Base-by-base conservation (phyloP, 257 asterid species). In the Haberlea rhodopensis region DNA sequence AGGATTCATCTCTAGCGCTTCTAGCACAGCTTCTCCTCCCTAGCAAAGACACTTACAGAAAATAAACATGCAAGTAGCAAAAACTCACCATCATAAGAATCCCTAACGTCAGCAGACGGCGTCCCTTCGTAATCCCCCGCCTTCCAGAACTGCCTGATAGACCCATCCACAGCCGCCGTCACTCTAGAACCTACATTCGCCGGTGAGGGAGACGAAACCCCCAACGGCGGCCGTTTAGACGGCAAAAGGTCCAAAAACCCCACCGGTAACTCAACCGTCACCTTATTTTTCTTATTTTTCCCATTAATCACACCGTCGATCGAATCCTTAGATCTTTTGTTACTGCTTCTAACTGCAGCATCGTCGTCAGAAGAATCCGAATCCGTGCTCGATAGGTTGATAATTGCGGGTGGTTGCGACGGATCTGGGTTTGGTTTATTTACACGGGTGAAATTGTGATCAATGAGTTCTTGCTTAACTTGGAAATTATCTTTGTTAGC, bases 41-140 rank as follows among this genome's bases (percentile, higher is more conserved):
- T 7, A 3, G 21, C 15, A 53, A 25, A 46, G 7, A 9, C 55
- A 67, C 24, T 62, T 9, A 45, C 52, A 21, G 63, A 64, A 59
- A 63, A 22, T 19, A 19, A 32, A 27, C 63, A 67, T 70, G 71
- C 72, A 54, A 21, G 20, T 57, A 48, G 43, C 27, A 16, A 49
- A 54, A 25, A 29, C 20, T 56, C 59, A 87, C 97, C 91, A 32
- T 54, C 63, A 51, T 76, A 68, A 20, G 78, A 59, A 53, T 65
- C 79, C 87, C 84, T 80, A 67, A 63, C 79, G 53, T 71, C 65
- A 28, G 79, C 68, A 16, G 18, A 5, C 18, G 87, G 64, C 40
- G 78, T 52, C 53, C 62, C 86, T n/a, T 84, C 95, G 68, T 74
- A 90, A 34, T 90, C 95, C 53, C 97, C 97, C n/a, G 97, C 96